phyloP scores from a whole-genome alignment of 1,139 yeast species.

The Suhomyces yuchorum region DNA sequence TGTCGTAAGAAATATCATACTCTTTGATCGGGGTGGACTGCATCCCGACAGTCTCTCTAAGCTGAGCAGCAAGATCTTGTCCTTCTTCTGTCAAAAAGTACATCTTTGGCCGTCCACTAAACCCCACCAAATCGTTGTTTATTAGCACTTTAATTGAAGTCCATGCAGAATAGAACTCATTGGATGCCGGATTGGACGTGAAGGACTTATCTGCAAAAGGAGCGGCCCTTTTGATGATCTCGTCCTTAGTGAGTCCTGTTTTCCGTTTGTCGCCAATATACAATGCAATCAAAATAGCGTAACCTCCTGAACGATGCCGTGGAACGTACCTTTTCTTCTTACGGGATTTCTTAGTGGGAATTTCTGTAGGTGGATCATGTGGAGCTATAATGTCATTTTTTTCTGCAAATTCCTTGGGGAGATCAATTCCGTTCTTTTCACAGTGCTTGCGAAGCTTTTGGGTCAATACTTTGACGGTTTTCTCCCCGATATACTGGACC shows the following conservation, averaged over 20 bases:
- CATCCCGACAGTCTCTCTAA: slow-evolving; percentile 51
- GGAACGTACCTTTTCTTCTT: slow-evolving; percentile 66
- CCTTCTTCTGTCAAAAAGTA: slow-evolving; percentile 80
- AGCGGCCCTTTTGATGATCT: slow-evolving; percentile 57
- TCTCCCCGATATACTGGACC: slow-evolving; percentile 64
- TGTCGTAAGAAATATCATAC: slow-evolving; percentile 11
- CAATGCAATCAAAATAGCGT: slow-evolving; percentile 74
- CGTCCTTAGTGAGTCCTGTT: slow-evolving; percentile 61
- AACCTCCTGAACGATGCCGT: slow-evolving; percentile 77
- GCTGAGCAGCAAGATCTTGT: slow-evolving; percentile 56
- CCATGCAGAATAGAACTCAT: slow-evolving; percentile 81
- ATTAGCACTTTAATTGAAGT: slow-evolving; percentile 63
- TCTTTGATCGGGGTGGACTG: slow-evolving; percentile 28
- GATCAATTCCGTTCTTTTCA: slow-evolving; percentile 35
- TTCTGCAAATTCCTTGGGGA: slow-evolving; percentile 43
- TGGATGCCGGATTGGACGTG: slow-evolving; percentile 59
- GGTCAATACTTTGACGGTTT: slow-evolving; percentile 52
- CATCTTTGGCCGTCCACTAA: slow-evolving; percentile 59
- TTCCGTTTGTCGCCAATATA: slow-evolving; percentile 51
- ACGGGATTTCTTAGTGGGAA: slow-evolving; percentile 20
- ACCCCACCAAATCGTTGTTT: slow-evolving; percentile 61
- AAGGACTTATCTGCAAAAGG: slow-evolving; percentile 69
- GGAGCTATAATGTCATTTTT: slow-evolving; percentile 10
- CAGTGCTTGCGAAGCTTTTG: slow-evolving; percentile 50
- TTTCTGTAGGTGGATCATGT: slow-evolving; percentile 4